A percentile compares a stretch with the other conserved stretches of the same genome.
phyloP scores from a whole-genome alignment of 2,329 filamentous ascomycete species.

The Sclerotinia subarctica region DNA sequence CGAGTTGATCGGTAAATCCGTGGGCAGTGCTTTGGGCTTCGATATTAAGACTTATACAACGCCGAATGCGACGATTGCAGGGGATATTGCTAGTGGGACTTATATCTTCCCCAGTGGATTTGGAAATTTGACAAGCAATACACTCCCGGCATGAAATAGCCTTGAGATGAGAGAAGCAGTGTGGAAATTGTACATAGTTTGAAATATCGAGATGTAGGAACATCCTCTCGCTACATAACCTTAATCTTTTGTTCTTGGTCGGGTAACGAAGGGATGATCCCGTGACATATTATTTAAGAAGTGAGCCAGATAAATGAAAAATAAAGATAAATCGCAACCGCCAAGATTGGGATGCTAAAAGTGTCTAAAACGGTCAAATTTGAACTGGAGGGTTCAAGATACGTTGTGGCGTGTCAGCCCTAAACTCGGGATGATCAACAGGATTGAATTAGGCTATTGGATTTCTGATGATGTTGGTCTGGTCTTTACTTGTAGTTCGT shows the following conservation, averaged over 20 bases:
- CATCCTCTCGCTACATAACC: no score
- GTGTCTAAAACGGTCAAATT: no score
- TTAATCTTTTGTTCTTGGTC: no score
- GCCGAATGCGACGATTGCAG: conserved; percentile 7
- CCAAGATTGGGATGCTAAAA: no score
- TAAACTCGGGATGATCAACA: not conserved
- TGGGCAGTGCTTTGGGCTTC: not conserved
- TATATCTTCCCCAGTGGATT: conserved; percentile 13
- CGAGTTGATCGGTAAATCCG: conserved; percentile 35
- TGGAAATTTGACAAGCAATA: conserved; percentile 16
- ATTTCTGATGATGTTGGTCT: not conserved
- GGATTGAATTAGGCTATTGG: not conserved
- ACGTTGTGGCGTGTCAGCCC: not conserved
- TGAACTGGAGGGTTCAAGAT: not conserved
- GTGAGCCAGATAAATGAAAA: no score
- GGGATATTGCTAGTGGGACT: not conserved
- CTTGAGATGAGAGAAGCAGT: not conserved
- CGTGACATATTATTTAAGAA: no score
- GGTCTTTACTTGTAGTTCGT: no score
- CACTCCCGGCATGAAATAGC: not conserved
- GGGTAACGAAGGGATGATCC: no score
- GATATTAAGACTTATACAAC: not conserved
- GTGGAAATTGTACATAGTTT: not conserved
- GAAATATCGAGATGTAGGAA: no score
- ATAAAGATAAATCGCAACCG: no score